Evolutionary conservation across 106 monocot species (phyloP), one percentile per base, ranked within the genome.

Genomic region (Acorus calamus): DNA sequence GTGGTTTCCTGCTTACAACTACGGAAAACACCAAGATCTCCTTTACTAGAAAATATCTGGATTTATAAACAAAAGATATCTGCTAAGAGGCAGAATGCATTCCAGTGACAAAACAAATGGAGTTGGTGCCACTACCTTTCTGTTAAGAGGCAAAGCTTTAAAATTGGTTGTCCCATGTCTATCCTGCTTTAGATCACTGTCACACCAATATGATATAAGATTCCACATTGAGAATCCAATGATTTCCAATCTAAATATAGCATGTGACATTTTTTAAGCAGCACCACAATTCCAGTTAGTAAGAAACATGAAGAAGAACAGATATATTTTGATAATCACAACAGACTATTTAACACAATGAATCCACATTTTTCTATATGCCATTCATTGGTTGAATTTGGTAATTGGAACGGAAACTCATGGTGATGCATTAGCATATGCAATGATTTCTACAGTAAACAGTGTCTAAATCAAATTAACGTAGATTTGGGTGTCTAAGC

Each of bases 11-110:
- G 55, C 77, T 84, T 84, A 46, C 62, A 59, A 48, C 66, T 69
- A 45, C 62, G 57, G 44, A 73, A 73, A 28, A 76, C 14, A 59
- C 64, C 67, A 50, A 58, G 44, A 57, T 73, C 76, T 57, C 74
- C 83, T 75, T 75, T 79, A 52, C 79, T 75, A 50, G 74, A 63
- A n/a, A 80, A 44, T 42, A 84, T 70, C 84, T 84, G 74, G 58
- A 69, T 44, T 55, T 49, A 55, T 68, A 42, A 44, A 63, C 6
- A 63, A 14, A 41, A 8, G 13, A 5, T 8, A 8, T 2, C 7
- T 6, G 2, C 6, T 10, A 13, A 59, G 8, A 66, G 52, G 14
- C 47, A 7, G 10, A 49, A 9, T 46, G 14, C 0, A 7, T 7
- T 42, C 8, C 41, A 47, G 7, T 51, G 4, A n/a, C 10, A 49